Conservation (phyloP, 2,329 filamentous ascomycete genomes). For the Penicillium sp. region DNA sequence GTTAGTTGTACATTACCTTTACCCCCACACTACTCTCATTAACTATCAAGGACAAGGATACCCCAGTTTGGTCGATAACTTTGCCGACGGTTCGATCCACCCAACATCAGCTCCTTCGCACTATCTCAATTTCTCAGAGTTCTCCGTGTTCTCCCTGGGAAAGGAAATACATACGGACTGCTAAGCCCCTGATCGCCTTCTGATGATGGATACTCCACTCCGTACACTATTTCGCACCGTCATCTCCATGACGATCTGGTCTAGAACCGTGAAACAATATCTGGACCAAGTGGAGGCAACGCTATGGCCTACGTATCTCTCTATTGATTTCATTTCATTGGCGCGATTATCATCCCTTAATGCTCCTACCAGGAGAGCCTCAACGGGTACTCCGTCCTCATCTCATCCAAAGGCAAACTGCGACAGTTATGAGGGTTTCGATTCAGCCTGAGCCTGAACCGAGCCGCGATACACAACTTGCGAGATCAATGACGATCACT, state of each 20-base stretch:
- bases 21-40: not conserved
- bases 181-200: no score
- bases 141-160: not conserved
- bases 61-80: not conserved
- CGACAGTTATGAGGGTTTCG: conserved; percentile 8
- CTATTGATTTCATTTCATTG: not conserved
- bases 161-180: no score
- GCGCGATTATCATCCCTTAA: not conserved
- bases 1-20: not conserved
- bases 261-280: no score
- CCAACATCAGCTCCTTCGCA: not conserved
- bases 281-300: not conserved
- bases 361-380: not conserved
- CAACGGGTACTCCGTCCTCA: not conserved
- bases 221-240: no score
- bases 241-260: no score
- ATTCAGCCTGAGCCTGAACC: conserved; percentile 13
- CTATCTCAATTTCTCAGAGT: not conserved
- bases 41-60: not conserved
- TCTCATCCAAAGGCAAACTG: not conserved
- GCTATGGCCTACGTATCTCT: no score
- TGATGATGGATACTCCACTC: no score
- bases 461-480: conserved; percentile 13
- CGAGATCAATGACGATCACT: conserved; percentile 17
- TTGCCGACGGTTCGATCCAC: not conserved